phyloP scores from a whole-genome alignment of 306 rosid genomes.

The Astragalus glycyphyllos region DNA sequence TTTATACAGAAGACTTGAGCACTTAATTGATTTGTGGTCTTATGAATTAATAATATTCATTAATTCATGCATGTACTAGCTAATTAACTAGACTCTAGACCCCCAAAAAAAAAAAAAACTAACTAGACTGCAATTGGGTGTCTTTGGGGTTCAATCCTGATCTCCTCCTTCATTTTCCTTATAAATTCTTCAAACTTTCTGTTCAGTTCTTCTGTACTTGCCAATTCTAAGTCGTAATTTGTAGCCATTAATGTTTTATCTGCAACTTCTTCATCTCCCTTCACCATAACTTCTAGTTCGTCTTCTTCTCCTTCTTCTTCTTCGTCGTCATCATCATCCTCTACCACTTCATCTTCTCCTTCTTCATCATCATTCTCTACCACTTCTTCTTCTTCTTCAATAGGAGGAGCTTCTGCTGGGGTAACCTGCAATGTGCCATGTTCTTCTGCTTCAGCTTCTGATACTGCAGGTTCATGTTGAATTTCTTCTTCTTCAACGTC shows the following conservation, averaged over 20 bases:
- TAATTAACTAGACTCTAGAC: no score
- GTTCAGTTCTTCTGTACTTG: slow-evolving; percentile 63
- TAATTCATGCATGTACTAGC: background rate
- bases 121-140: slow-evolving; percentile 49
- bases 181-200: slow-evolving; percentile 73
- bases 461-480: background rate
- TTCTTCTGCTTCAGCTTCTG: slow-evolving; percentile 20
- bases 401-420: no score
- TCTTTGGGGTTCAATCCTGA: slow-evolving; percentile 52
- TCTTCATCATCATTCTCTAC: slow-evolving; percentile 29
- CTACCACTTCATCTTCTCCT: background rate
- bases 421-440: no score
- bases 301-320: slow-evolving; percentile 42
- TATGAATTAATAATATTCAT: no score
- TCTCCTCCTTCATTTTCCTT: slow-evolving; percentile 56
- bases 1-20: background rate
- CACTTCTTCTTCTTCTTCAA: slow-evolving; percentile 14
- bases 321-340: slow-evolving; percentile 33
- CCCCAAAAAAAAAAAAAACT: no score
- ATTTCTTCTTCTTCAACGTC: slow-evolving; percentile 4
- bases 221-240: slow-evolving; percentile 39
- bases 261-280: slow-evolving; percentile 12
- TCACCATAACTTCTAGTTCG: slow-evolving; percentile 39
- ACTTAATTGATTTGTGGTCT: background rate
- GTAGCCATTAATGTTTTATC: slow-evolving; percentile 10